These are phyloP conservation scores for Zarea fungicola DNA, from an alignment of 2,329 filamentous ascomycete genomes.

Conservation along the genomic window DNA sequence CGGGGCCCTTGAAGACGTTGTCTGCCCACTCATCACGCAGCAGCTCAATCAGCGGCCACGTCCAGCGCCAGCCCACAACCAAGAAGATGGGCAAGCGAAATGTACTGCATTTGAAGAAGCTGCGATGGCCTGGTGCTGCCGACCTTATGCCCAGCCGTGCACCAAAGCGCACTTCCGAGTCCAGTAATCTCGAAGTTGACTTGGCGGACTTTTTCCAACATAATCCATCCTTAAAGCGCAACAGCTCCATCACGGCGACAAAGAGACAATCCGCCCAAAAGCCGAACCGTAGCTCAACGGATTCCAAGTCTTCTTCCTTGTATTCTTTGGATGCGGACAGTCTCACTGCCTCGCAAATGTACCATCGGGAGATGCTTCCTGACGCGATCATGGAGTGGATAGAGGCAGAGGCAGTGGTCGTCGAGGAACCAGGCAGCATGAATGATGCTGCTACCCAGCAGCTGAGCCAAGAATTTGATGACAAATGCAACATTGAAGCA, in stretches of 20 bases:
- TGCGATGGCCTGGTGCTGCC: constrained; percentile 51
- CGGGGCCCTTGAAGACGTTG: background rate
- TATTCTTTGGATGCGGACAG: background rate
- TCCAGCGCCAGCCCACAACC: background rate
- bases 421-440: background rate
- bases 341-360: constrained; percentile 9
- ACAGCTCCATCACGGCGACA: constrained; percentile 11
- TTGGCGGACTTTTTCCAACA: constrained; percentile 50
- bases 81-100: constrained; percentile 12
- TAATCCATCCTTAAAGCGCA: constrained; percentile 14
- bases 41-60: background rate
- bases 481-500: background rate
- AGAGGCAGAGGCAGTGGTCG: constrained; percentile 1
- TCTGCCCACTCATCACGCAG: background rate
- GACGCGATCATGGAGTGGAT: constrained; percentile 10
- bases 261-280: background rate
- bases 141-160: constrained; percentile 50
- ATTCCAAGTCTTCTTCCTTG: background rate
- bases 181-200: constrained; percentile 42
- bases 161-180: constrained; percentile 39
- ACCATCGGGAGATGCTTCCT: constrained; percentile 11
- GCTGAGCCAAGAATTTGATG: background rate
- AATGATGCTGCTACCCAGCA: background rate
- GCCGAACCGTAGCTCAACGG: background rate
- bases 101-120: constrained; percentile 5